A percentile compares a stretch with the other conserved stretches of the same genome.
Evolutionary conservation across 371 early-diverging fungal species (phyloP).

Genomic region (Mucor circinelloides): DNA sequence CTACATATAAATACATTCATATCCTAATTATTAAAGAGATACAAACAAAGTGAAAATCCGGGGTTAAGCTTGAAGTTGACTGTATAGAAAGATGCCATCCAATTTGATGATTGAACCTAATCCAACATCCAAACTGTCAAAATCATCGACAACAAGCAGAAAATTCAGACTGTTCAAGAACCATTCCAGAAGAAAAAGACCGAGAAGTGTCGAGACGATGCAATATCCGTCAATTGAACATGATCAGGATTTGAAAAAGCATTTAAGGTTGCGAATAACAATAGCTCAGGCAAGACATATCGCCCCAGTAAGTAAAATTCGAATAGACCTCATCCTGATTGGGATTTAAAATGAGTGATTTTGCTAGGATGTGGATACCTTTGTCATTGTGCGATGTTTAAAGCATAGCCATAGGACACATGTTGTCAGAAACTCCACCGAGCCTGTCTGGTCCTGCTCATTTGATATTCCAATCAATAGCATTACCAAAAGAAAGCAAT

Average conservation of each 20-base stretch:
- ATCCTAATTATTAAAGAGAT: neutral
- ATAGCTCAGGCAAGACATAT: constrained; percentile 4
- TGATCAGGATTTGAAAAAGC: neutral
- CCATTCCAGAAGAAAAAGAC: neutral
- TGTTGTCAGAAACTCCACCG: constrained; percentile 56
- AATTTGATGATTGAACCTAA: neutral
- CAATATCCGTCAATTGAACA: neutral
- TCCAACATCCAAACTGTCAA: neutral
- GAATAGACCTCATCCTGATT: neutral
- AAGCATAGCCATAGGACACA: constrained; percentile 60
- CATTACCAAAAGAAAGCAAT: constrained; percentile 8
- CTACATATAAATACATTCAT: neutral
- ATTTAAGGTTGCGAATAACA: constrained; percentile 2
- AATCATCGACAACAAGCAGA: neutral
- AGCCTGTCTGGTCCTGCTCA: constrained; percentile 67
- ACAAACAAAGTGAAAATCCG: neutral
- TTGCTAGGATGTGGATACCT: constrained; percentile 36
- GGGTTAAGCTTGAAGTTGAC: neutral
- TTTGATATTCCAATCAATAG: constrained; percentile 48
- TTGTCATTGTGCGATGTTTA: constrained; percentile 51
- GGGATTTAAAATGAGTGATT: neutral
- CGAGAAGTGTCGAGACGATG: neutral
- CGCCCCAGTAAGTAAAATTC: neutral
- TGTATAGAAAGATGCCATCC: neutral
- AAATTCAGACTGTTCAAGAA: neutral